Evolutionary conservation across 768 basidiomycete species (phyloP).

Genomic region (Cyclocybe cylindracea): DNA sequence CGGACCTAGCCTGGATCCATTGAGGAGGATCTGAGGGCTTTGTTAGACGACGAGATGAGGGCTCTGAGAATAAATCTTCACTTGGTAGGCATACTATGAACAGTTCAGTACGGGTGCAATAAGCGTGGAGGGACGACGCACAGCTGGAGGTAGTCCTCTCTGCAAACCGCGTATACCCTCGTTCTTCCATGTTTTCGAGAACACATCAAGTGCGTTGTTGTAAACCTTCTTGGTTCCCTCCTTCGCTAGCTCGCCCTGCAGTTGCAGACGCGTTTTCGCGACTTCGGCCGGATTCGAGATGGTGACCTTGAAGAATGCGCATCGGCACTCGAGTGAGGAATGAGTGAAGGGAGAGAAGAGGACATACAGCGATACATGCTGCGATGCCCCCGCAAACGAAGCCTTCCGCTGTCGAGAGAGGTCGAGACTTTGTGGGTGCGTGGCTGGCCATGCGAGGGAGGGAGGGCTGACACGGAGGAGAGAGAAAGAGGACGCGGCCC

Average conservation of each 20-base stretch:
- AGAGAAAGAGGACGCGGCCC: not conserved
- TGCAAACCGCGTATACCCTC: slow-evolving; percentile 93
- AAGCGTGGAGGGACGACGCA: slow-evolving; percentile 38
- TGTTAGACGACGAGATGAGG: slow-evolving; percentile 3
- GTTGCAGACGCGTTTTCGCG: slow-evolving; percentile 92
- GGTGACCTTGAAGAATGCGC: slow-evolving; percentile 55
- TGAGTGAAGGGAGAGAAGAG: not conserved
- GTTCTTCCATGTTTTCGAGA: slow-evolving; percentile 84
- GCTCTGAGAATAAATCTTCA: not conserved
- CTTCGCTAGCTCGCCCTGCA: slow-evolving; percentile 93
- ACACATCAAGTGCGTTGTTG: slow-evolving; percentile 82
- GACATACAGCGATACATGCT: slow-evolving; percentile 83
- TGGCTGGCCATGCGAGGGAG: slow-evolving; percentile 15
- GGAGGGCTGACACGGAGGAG: not conserved
- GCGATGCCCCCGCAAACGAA: slow-evolving; percentile 91
- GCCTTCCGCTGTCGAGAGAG: slow-evolving; percentile 70
- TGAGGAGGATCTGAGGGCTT: slow-evolving; percentile 72
- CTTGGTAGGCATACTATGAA: slow-evolving; percentile 83
- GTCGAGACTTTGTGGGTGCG: slow-evolving; percentile 17
- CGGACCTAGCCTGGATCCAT: slow-evolving; percentile 85
- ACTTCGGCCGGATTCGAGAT: slow-evolving; percentile 82
- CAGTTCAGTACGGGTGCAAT: not conserved
- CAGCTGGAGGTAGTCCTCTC: slow-evolving; percentile 88
- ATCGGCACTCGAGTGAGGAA: slow-evolving; percentile 10
- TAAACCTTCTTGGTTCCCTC: slow-evolving; percentile 76